These are phyloP conservation scores for Dactylellina drechsleri DNA, from an alignment of 2,329 filamentous ascomycete genomes.

Conservation along the genomic window DNA sequence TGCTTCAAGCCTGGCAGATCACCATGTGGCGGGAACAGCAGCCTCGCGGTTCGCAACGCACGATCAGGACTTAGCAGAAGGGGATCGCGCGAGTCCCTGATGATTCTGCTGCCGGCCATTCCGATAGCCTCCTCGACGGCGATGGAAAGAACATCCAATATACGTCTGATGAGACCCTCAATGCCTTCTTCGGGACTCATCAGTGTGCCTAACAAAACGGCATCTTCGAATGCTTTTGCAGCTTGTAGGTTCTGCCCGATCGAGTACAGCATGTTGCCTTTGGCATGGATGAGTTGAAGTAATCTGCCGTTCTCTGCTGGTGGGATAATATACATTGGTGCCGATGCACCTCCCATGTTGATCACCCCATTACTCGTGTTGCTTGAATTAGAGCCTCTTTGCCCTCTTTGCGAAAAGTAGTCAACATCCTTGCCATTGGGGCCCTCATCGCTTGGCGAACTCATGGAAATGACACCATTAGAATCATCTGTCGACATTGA, in stretches of 20 bases:
- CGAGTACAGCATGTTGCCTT: conserved; percentile 97
- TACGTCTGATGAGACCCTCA: conserved; percentile 78
- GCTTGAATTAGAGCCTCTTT: conserved; percentile 25
- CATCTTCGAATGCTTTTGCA: conserved; percentile 91
- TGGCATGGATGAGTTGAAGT: conserved; percentile 91
- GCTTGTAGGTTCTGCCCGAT: conserved; percentile 83
- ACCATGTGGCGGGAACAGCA: conserved; percentile 81
- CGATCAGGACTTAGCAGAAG: conserved; percentile 84
- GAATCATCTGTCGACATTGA: conserved; percentile 53
- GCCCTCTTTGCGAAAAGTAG: conserved; percentile 22
- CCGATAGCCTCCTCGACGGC: conserved; percentile 61
- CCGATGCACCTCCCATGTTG: conserved; percentile 23
- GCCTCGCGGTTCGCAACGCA: conserved; percentile 81
- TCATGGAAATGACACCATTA: conserved; percentile 52
- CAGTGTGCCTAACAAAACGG: conserved; percentile 86
- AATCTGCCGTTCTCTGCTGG: conserved; percentile 91
- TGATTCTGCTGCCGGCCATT: conserved; percentile 59
- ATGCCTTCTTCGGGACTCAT: conserved; percentile 73
- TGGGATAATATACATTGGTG: conserved; percentile 74
- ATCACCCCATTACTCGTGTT: conserved; percentile 25
- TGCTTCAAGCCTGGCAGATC: conserved; percentile 81
- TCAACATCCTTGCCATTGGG: conserved; percentile 37
- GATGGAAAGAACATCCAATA: conserved; percentile 75
- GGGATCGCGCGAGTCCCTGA: conserved; percentile 67
- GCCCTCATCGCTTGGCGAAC: conserved; percentile 32